Evolutionary conservation across 139 green algal genomes (phyloP), one percentile per base, ranked within the genome.

Genomic region (Picochlorum sp.): DNA sequence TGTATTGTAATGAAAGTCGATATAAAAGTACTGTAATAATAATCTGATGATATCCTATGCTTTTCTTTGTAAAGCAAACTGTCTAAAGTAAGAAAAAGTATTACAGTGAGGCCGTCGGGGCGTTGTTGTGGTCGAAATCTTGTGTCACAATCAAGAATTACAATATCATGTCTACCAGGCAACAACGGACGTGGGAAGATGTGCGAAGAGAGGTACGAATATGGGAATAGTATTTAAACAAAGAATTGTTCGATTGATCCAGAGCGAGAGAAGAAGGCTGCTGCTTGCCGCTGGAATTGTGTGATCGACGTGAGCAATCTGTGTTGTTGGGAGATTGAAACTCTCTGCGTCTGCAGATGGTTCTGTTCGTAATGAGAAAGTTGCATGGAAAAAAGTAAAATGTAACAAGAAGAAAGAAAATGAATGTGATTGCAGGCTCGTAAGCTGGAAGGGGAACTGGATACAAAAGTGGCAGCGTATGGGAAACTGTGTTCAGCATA

Each of bases 361-460:
- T 26, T 12, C 45, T 55, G 45, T 12, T 39, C 18, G 45, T 26
- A 26, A 18, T 55, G 12, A 39, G 9, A 12, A 9, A 26, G 4
- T 49, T 63, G n/a, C n/a, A n/a, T n/a, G n/a, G n/a, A n/a, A 41
- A 41, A 18, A 44, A 13, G 57, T 57, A 57, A 28, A n/a, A 37
- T 29, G 20, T 79, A 62, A 56, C 61, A 78, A 5, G 62, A 77
- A 20, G 3, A 47, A 47, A 16, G 6, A 47, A 4, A 2, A n/a
- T 20, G 39, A 26, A 12, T 24, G 28, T 44, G 12, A 12, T 12
- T 45, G 47, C 69, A 96, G 78, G 90, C 90, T 0, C 68, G 89
- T 5, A 88, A 86, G 61, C 70, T 96, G 22, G 90, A 97, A 59
- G 78, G 82, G 3, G 90, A 95, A 53, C 47, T 97, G 12, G 90